Percentiles rank a stretch among this genome's conserved stretches.
Conservation (phyloP, 106 monocot species). For the Apostasia shenzhenica region DNA sequence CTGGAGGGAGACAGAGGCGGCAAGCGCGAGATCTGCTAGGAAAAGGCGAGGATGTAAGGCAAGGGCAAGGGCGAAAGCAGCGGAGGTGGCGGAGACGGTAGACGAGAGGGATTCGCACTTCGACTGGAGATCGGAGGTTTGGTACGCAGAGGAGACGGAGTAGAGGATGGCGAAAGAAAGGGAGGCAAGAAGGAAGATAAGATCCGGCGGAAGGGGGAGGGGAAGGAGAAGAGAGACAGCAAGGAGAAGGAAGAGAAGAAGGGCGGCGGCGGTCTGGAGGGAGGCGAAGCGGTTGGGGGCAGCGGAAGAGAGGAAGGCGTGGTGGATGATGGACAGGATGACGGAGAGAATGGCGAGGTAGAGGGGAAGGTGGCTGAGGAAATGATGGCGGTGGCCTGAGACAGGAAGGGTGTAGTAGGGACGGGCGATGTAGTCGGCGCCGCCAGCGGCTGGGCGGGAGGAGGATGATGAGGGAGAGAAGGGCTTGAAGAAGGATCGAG, state of each 20-base stretch:
- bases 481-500: constrained; percentile 31
- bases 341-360: constrained; percentile 9
- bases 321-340: constrained; percentile 13
- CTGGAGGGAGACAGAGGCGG: constrained; percentile 35
- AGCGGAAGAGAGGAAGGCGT: constrained; percentile 18
- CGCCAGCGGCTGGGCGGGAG: constrained; percentile 40
- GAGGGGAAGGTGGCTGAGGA: constrained; percentile 16
- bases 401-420: constrained; percentile 44
- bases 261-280: constrained; percentile 15
- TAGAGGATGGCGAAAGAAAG: constrained; percentile 15
- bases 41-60: constrained; percentile 32
- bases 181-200: constrained; percentile 15
- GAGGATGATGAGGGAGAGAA: constrained; percentile 22
- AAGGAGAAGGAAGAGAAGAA: constrained; percentile 18
- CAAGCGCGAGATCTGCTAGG: constrained; percentile 53
- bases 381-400: not conserved
- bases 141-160: constrained; percentile 33
- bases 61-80: constrained; percentile 37
- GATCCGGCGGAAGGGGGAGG: constrained; percentile 10
- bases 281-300: constrained; percentile 14
- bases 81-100: constrained; percentile 23
- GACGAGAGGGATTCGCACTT: constrained; percentile 22
- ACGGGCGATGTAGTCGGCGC: constrained; percentile 21
- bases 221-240: constrained; percentile 17
- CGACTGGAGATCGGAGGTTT: constrained; percentile 55